Evolutionary conservation across 768 basidiomycete species (phyloP), one percentile per base, ranked within the genome.

Genomic region (Amanita fuliginea): DNA sequence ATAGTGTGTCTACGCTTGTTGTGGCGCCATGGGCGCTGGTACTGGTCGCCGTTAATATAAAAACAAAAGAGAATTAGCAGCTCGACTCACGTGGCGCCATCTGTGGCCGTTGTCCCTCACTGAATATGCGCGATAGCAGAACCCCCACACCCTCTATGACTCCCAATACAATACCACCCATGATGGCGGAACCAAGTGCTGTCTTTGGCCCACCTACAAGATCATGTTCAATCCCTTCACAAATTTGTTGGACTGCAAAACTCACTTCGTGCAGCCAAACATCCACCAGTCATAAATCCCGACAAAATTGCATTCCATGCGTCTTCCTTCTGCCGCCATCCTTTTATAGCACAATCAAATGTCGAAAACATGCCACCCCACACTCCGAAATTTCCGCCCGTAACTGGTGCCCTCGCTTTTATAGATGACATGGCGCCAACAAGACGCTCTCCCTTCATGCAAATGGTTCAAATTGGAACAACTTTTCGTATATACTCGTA

Each of bases 261-360:
- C 89, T 68, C 65, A 96, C 95, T 90, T 71, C 95, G 78, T 54
- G 87, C 78, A 51, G 95, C 96, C 47, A 97, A 68, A 64, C 89
- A 94, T 49, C 96, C 96, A 67, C 96, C 96, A 8, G 96, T 98
- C 82, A 96, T 78, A 71, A 99, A 99, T 40, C 96, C 96, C 21
- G 93, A 92, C 46, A 96, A 85, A 59, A 99, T 98, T 36, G 93
- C 93, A 62, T 99, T 99, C 93, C 93, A 99, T 46, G 95, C 88
- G 65, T 96, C 94, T 67, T 96, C 93, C 64, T 97, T 96, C 71
- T 96, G 92, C 64, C 93, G 76, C 73, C 81, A 90, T 11, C 92
- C 90, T 68, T 99, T 98, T 57, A 99, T 86, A 0, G 93, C 93
- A 65, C 96, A 99, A 66, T 98, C 96, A 58, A 96, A 99, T 30